Percentiles rank a stretch among this genome's conserved stretches.
Conservation (phyloP, 371 early-diverging fungal species). For the Actinomortierella wolfii region DNA sequence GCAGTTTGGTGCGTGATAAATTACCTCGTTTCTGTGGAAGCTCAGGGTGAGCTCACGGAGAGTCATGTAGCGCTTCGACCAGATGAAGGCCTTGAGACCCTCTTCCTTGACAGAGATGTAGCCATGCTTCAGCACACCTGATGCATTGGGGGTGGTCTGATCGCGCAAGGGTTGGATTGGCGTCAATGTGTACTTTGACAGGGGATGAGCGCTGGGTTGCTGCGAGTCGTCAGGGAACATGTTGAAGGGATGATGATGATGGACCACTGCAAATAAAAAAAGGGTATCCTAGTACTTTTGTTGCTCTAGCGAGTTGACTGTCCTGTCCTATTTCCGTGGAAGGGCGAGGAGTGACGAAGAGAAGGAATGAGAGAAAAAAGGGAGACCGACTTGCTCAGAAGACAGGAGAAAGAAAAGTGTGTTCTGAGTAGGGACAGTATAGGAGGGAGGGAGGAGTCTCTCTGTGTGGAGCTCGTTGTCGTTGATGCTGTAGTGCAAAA, state of each 20-base stretch:
- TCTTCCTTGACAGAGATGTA: constrained; percentile 89
- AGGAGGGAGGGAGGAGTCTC: background rate
- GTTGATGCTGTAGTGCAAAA: background rate
- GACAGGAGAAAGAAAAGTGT: too few relatives aligned
- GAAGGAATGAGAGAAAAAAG: background rate
- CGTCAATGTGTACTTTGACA: constrained; percentile 42
- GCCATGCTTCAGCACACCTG: constrained; percentile 79
- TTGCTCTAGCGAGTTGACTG: too few relatives aligned
- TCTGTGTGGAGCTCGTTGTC: background rate
- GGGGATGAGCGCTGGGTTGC: constrained; percentile 26
- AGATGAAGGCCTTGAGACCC: constrained; percentile 85
- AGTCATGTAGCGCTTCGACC: constrained; percentile 92
- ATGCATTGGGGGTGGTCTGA: constrained; percentile 36
- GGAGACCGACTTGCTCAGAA: background rate
- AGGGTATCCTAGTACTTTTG: too few relatives aligned
- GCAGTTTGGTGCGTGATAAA: background rate
- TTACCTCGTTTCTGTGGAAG: constrained; percentile 63
- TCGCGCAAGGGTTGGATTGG: constrained; percentile 37
- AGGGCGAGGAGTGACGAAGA: background rate
- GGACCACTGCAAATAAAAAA: too few relatives aligned
- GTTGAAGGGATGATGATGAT: too few relatives aligned
- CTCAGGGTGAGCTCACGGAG: constrained; percentile 90
- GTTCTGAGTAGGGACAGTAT: background rate
- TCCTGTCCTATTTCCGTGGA: background rate
- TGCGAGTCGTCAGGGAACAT: constrained; percentile 31